phyloP scores from a whole-genome alignment of 768 basidiomycete genomes.

The Lactarius psammicola region DNA sequence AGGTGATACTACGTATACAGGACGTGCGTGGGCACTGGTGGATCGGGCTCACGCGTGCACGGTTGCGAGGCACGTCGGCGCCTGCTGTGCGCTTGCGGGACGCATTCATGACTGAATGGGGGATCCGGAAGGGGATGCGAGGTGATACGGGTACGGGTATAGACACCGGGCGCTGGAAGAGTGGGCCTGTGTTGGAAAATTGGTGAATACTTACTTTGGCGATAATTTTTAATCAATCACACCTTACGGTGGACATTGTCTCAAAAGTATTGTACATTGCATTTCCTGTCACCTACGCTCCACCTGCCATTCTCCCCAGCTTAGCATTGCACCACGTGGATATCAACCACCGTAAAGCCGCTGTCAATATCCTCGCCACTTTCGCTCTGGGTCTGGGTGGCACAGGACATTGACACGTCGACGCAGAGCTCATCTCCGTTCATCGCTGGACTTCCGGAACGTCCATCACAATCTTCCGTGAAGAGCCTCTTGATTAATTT shows the following conservation, averaged over 20 bases:
- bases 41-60: conserved; percentile 23
- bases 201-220: neutral
- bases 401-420: conserved; percentile 3
- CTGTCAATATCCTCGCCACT: neutral
- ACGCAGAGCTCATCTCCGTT: neutral
- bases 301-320: neutral
- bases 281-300: neutral
- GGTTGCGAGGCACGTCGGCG: conserved; percentile 17
- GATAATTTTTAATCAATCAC: neutral
- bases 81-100: conserved; percentile 21
- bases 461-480: neutral
- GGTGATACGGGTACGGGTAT: neutral
- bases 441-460: neutral
- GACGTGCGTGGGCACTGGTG: conserved; percentile 30
- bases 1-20: conserved; percentile 26
- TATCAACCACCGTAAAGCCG: conserved; percentile 7
- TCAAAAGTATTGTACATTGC: neutral
- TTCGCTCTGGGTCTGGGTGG: neutral
- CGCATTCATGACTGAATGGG: conserved; percentile 22
- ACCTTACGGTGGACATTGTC: neutral
- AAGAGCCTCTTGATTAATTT: neutral
- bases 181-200: conserved; percentile 19
- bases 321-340: conserved; percentile 5
- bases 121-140: conserved; percentile 17
- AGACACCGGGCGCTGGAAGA: conserved; percentile 22